Percentiles rank a stretch among this genome's conserved stretches.
Conservation (phyloP, 352 stramenopile genomes). For the Thalassiosira sp. region DNA sequence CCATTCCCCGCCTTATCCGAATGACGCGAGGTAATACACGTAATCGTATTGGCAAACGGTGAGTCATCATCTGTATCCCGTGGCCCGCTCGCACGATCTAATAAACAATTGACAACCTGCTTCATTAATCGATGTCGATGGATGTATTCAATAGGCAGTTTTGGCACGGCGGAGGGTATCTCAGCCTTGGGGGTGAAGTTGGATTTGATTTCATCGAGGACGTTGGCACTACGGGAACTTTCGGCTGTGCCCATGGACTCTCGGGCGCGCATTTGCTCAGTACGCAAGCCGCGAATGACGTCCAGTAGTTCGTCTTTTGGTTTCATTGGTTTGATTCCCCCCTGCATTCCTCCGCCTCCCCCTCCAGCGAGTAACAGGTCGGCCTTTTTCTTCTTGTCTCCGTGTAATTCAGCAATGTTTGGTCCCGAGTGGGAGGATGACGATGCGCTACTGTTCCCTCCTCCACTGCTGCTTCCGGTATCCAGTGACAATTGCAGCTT, state of each 20-base stretch:
- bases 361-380: slow-evolving; percentile 3
- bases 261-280: slow-evolving; percentile 70
- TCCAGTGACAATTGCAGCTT: slow-evolving; percentile 60
- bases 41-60: slow-evolving; percentile 59
- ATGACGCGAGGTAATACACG: slow-evolving; percentile 79
- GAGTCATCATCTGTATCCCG: slow-evolving; percentile 65
- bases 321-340: slow-evolving; percentile 59
- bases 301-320: slow-evolving; percentile 81
- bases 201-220: slow-evolving; percentile 72
- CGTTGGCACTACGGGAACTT: slow-evolving; percentile 21
- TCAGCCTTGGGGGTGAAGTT: slow-evolving; percentile 81
- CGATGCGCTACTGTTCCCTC: not conserved
- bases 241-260: slow-evolving; percentile 28
- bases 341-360: slow-evolving; percentile 1
- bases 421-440: slow-evolving; percentile 8
- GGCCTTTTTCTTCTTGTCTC: slow-evolving; percentile 32
- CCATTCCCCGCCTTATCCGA: slow-evolving; percentile 82
- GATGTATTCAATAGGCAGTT: slow-evolving; percentile 81
- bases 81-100: slow-evolving; percentile 57
- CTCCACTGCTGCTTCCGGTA: not conserved
- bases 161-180: slow-evolving; percentile 75
- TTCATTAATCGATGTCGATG: slow-evolving; percentile 83
- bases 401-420: slow-evolving; percentile 31
- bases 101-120: slow-evolving; percentile 80
- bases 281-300: slow-evolving; percentile 75